Conservation (phyloP, 495 filamentous ascomycete species). For the Glonium stellatum region DNA sequence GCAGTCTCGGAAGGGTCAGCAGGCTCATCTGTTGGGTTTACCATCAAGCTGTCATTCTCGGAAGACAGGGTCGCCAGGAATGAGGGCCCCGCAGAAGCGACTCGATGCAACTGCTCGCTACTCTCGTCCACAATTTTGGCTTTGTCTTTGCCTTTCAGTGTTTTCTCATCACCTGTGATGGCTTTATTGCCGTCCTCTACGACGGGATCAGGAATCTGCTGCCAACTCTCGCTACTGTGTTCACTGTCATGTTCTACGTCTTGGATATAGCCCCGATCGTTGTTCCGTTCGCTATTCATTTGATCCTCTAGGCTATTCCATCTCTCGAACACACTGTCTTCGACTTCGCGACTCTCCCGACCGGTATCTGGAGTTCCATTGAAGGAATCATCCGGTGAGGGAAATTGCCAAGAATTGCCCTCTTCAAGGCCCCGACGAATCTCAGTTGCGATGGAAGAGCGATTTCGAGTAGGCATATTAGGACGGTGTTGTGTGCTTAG, state of each 20-base stretch:
- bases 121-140: slow-evolving; percentile 8
- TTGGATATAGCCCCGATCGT: not conserved
- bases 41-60: not conserved
- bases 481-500: slow-evolving; percentile 21
- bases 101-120: not conserved
- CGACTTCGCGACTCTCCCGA: not conserved
- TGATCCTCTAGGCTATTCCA: slow-evolving; percentile 11
- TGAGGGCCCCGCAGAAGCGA: too few species aligned
- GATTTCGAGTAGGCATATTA: slow-evolving; percentile 31
- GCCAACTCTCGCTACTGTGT: slow-evolving; percentile 27
- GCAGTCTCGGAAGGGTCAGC: not conserved
- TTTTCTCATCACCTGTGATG: not conserved
- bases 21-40: not conserved
- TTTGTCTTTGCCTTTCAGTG: slow-evolving; percentile 11
- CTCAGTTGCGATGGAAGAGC: slow-evolving; percentile 32
- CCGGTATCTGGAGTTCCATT: not conserved
- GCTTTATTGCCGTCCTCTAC: slow-evolving; percentile 5
- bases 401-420: slow-evolving; percentile 10
- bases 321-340: not conserved
- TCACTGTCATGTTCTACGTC: slow-evolving; percentile 26
- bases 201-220: slow-evolving; percentile 17
- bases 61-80: not conserved
- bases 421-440: slow-evolving; percentile 35
- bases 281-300: not conserved
- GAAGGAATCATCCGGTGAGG: not conserved